These are phyloP conservation scores for Prinsepia uniflora DNA, from an alignment of 306 rosid genomes.

Conservation along the genomic window DNA sequence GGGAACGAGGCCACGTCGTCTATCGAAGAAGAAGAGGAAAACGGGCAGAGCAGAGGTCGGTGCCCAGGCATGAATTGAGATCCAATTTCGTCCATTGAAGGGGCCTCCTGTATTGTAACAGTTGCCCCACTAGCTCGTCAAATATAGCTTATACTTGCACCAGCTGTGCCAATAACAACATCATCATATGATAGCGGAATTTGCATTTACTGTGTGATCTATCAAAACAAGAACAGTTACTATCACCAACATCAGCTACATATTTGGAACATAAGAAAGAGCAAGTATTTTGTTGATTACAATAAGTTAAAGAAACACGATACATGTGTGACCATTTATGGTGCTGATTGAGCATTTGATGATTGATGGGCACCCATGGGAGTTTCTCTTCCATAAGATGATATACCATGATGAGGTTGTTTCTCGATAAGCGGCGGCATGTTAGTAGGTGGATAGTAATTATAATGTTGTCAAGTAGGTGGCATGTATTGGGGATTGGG, in stretches of 20 bases:
- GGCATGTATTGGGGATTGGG: constrained; percentile 80
- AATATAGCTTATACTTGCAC: constrained; percentile 90
- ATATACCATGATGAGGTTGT: constrained; percentile 95
- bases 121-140: constrained; percentile 46
- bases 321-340: constrained; percentile 86
- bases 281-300: background rate
- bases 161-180: constrained; percentile 96
- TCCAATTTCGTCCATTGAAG: too few relatives aligned
- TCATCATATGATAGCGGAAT: constrained; percentile 92
- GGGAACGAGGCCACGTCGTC: too few relatives aligned
- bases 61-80: too few relatives aligned
- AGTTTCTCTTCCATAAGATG: constrained; percentile 89
- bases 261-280: background rate
- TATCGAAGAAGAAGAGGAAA: too few relatives aligned
- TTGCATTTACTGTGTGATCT: constrained; percentile 93
- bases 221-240: constrained; percentile 31
- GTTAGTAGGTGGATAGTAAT: constrained; percentile 71
- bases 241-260: background rate
- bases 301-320: constrained; percentile 2
- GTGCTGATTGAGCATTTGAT: constrained; percentile 70
- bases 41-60: too few relatives aligned
- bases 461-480: constrained; percentile 72
- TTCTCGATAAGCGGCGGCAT: constrained; percentile 73
- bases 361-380: constrained; percentile 60
- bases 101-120: too few relatives aligned